A percentile compares a stretch with the other conserved stretches of the same genome.
Evolutionary conservation across 1,284 basidiomycete genomes (phyloP).

Genomic region (Xerocomus tenax): DNA sequence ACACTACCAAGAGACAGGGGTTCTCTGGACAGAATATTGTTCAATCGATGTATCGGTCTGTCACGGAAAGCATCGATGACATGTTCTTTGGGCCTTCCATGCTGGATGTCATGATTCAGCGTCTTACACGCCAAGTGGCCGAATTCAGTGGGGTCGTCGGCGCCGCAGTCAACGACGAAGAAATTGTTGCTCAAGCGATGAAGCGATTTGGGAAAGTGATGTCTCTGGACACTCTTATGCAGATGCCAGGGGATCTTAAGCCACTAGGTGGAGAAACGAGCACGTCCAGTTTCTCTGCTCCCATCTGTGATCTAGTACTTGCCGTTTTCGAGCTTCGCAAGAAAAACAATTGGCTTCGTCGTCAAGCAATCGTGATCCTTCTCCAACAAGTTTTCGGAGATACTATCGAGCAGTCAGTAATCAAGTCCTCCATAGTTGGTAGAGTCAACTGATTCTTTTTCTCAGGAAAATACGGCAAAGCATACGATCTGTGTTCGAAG

Average conservation of each 20-base stretch:
- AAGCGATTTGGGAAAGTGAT: conserved; percentile 56
- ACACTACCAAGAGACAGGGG: conserved; percentile 34
- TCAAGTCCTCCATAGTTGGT: not conserved
- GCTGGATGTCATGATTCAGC: conserved; percentile 86
- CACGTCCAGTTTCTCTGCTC: conserved; percentile 80
- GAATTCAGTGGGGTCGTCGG: conserved; percentile 79
- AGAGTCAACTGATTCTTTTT: conserved; percentile 1
- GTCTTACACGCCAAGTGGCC: conserved; percentile 78
- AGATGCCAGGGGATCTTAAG: conserved; percentile 65
- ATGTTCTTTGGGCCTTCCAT: conserved; percentile 89
- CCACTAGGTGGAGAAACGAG: conserved; percentile 79
- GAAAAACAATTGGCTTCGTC: conserved; percentile 89
- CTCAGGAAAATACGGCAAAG: conserved; percentile 80
- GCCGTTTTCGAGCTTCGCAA: conserved; percentile 92
- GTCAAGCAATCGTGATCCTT: conserved; percentile 95
- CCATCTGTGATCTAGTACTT: conserved; percentile 88
- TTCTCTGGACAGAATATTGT: conserved; percentile 71
- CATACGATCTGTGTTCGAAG: conserved; percentile 54
- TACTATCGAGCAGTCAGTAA: conserved; percentile 80
- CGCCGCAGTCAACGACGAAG: conserved; percentile 73
- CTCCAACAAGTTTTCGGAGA: conserved; percentile 91
- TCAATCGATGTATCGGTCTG: conserved; percentile 76
- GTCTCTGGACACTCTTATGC: conserved; percentile 58
- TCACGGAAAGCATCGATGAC: conserved; percentile 87
- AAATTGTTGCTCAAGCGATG: conserved; percentile 70